Evolutionary conservation across 176 grass and related monocot species (phyloP).

Genomic region (Hsuehochloa calcarea): DNA sequence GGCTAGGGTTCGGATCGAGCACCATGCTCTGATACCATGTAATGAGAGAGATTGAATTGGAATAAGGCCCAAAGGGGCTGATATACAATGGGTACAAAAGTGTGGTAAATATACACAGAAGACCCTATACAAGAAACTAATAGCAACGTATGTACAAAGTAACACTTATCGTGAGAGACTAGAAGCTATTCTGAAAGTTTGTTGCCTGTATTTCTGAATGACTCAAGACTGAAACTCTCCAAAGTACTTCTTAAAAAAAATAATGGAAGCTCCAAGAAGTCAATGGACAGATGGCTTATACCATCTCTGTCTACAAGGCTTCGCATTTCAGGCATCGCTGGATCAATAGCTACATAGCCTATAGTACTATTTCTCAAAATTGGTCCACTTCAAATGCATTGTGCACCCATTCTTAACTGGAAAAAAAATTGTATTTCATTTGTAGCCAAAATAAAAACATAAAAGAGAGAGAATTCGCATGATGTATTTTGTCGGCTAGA

Average conservation of each 20-base stretch:
- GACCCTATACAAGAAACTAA: too few species aligned
- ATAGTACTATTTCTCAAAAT: slow-evolving; percentile 18
- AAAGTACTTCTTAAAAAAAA: background rate
- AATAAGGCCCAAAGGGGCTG: too few species aligned
- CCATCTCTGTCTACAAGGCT: slow-evolving; percentile 14
- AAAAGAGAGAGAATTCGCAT: background rate
- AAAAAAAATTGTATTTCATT: slow-evolving; percentile 27
- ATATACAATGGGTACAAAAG: too few species aligned
- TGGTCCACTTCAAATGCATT: background rate
- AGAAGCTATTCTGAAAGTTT: slow-evolving; percentile 11
- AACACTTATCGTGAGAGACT: background rate
- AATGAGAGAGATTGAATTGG: too few species aligned
- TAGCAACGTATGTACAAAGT: too few species aligned
- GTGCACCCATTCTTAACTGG: slow-evolving; percentile 23
- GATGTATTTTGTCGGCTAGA: slow-evolving; percentile 32
- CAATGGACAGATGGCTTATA: slow-evolving; percentile 24
- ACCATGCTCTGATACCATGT: too few species aligned
- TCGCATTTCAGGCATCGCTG: background rate
- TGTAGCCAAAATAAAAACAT: background rate
- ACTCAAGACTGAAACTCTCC: background rate
- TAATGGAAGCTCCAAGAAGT: slow-evolving; percentile 19
- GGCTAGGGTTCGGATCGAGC: too few species aligned
- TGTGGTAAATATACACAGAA: too few species aligned
- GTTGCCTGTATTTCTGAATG: background rate
- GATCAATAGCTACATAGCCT: slow-evolving; percentile 22